A percentile compares a stretch with the other conserved stretches of the same genome.
Conservation (phyloP, 441 rosid genomes). For the Gossypium davidsonii region DNA sequence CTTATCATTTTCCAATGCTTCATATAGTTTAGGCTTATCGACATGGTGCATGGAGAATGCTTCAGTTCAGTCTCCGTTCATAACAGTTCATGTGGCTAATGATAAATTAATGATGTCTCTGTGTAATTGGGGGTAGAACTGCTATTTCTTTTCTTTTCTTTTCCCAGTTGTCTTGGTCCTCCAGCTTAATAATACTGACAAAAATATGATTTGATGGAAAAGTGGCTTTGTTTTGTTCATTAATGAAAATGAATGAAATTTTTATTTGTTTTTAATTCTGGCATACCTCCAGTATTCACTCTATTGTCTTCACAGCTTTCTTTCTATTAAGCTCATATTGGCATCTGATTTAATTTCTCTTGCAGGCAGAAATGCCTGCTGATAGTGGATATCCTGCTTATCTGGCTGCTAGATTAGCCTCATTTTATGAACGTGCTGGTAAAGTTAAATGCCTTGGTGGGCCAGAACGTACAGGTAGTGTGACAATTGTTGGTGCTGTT, state of each 20-base stretch:
- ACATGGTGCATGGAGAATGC: neutral
- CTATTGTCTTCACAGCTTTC: neutral
- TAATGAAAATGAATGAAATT: constrained; percentile 1
- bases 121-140: neutral
- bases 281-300: neutral
- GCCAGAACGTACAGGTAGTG: constrained; percentile 97
- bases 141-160: neutral
- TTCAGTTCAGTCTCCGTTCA: neutral
- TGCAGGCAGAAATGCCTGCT: constrained; percentile 99
- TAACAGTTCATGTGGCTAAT: neutral
- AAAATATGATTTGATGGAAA: neutral
- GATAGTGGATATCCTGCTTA: constrained; percentile 99
- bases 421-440: constrained; percentile 99
- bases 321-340: neutral
- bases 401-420: constrained; percentile 95
- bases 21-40: neutral
- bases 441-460: constrained; percentile 98
- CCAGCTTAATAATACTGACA: neutral
- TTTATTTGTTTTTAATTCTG: neutral
- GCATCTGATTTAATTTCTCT: constrained; percentile 21
- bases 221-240: neutral
- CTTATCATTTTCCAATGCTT: neutral
- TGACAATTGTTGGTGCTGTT: constrained; percentile 98
- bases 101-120: neutral
- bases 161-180: neutral